phyloP scores from a whole-genome alignment of 345 rosid species.

The Populus simonii region DNA sequence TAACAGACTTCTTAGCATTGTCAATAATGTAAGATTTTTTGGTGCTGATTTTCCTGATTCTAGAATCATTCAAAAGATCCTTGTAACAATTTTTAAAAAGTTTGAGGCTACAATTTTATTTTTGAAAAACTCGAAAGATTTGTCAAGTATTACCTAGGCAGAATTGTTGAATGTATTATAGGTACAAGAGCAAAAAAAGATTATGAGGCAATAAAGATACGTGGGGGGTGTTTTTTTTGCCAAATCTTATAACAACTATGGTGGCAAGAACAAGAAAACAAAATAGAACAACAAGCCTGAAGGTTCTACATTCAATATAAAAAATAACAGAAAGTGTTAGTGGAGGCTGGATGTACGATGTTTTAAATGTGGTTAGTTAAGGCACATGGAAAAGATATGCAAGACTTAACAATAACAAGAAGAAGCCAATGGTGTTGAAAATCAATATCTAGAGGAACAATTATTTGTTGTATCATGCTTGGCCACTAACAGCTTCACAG shows the following conservation, averaged over 20 bases:
- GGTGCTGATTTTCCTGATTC: neutral
- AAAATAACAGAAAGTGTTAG: neutral
- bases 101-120: no score
- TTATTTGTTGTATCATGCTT: no score
- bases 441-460: no score
- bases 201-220: neutral
- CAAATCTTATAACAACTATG: neutral
- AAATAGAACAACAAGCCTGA: neutral
- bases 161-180: neutral
- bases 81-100: neutral
- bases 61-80: neutral
- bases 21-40: neutral
- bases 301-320: no score
- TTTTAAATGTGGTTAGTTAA: no score
- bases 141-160: neutral
- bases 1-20: neutral
- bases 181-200: neutral
- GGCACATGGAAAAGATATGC: no score
- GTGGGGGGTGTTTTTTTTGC: neutral
- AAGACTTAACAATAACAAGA: no score
- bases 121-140: no score
- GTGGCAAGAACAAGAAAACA: no score
- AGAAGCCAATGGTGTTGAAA: no score
- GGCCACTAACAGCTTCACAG: no score
- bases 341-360: no score